Evolutionary conservation across 345 rosid species (phyloP), one percentile per base, ranked within the genome.

Genomic region (Brassica juncea): DNA sequence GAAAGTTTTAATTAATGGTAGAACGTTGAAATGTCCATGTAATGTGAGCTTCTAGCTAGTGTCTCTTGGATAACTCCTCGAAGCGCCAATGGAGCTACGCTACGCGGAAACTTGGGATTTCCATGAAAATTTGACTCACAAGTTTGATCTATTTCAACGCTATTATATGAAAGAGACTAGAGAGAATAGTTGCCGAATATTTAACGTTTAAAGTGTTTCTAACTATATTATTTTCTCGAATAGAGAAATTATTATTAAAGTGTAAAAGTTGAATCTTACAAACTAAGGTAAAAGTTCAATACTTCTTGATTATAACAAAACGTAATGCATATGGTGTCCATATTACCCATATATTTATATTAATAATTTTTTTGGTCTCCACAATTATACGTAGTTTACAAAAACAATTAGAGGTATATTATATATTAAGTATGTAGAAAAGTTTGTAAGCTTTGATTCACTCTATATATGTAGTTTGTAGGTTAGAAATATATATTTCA

Each of bases 1-100:
- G 23, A 61, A 60, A 73, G 7, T 42, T 34, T 67, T 66, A 44
- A 44, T 30, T 68, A 79, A 68, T 68, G 65, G 25, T 6, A 8
- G 54, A 68, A 73, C 66, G 82, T 79, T 79, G 82, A 79, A 79
- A 61, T 79, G 74, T 68, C 66, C 34, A 61, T 74, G 82, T 74
- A 47, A 74, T 16, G 35, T 2, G 65, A 79, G 74, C 47, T 68
- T 47, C 14, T 15, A 61, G 82, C 27, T 61, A 75, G 76, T 75
- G 83, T 65, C 83, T 70, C 76, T 75, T 80, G 28, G 63, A 27
- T 75, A 80, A 74, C 80, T 64, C 75, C 11, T 75, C 32, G 62
- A 74, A 80, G 72, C 37, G 57, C 71, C 69, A 34, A 25, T 31
- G 39, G 77, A 62, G 75, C 55, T 62, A 8, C 9, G 83, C 47